Evolutionary conservation across 805 yeast species (phyloP), one percentile per base, ranked within the genome.

Genomic region (Pichia rugopelliculosa): DNA sequence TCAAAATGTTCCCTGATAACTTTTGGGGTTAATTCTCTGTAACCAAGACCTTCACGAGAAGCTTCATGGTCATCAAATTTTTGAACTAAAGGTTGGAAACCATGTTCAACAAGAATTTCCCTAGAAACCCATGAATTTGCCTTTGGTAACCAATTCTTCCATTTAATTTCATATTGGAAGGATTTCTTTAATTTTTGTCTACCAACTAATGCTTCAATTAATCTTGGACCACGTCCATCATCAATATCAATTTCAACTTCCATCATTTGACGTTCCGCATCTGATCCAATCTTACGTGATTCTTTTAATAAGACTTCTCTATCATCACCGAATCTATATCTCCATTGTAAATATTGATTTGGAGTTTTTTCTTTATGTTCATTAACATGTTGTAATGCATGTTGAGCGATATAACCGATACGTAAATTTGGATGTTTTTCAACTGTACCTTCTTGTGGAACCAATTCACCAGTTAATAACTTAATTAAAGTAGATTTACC

Each of bases 61-160:
- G 99, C 96, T 75, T 93, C 99, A 71, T 90, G 96, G 76, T 93
- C 97, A 73, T 91, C 99, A 58, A 93, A 95, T 67, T 86, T 91
- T 70, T 91, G 96, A 54, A 91, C 95, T 62, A 93, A 72, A 74
- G 88, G 89, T 53, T 79, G 84, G 63, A 89, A 89, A 51, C 98
- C 95, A 63, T 86, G 80, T 67, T 82, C 91, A 38, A 87, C 60
- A 54, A 91, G 74, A 33, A 73, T 71, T 52, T 91, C 99, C 59
- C 84, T 83, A 39, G 96, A 79, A 62, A 93, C 87, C 95, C 95
- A 87, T 26, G 96, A 79, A 71, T 91, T 91, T 73, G 81, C 87
- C 68, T 84, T 90, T 55, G 98, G 98, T 62, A 87, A 74, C 87
- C 91, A 90, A 57, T 68, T 77, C 61, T 79, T 79, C 99, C 99